These are phyloP conservation scores for Cystobasidium onofrii DNA, from an alignment of 768 basidiomycete species.

Conservation along the genomic window DNA sequence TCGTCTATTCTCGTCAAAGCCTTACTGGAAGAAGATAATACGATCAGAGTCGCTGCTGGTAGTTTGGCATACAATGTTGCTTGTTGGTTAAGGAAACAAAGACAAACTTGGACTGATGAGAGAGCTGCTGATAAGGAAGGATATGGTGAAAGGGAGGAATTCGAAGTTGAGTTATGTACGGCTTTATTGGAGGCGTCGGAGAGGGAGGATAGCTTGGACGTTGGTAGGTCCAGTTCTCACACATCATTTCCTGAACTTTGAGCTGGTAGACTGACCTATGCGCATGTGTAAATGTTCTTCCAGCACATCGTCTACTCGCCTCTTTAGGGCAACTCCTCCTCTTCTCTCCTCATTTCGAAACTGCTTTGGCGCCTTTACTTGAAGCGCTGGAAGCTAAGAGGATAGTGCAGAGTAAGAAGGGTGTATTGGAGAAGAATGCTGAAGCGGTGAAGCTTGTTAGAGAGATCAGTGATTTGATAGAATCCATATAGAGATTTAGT, in stretches of 20 bases:
- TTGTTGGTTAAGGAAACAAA: slow-evolving; percentile 55
- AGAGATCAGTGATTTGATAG: slow-evolving; percentile 11
- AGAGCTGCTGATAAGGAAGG: slow-evolving; percentile 46
- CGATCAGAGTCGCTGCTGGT: slow-evolving; percentile 69
- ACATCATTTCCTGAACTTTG: neutral
- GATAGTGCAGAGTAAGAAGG: slow-evolving; percentile 57
- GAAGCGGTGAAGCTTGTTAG: slow-evolving; percentile 42
- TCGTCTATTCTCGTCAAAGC: slow-evolving; percentile 59
- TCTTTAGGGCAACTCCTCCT: slow-evolving; percentile 68
- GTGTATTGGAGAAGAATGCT: slow-evolving; percentile 45
- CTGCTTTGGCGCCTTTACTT: slow-evolving; percentile 53
- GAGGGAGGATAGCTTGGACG: slow-evolving; percentile 68
- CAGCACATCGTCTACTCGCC: slow-evolving; percentile 74
- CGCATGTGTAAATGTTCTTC: neutral
- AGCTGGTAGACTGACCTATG: neutral
- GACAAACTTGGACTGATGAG: slow-evolving; percentile 33
- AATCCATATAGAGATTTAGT: neutral
- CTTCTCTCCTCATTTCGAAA: slow-evolving; percentile 61
- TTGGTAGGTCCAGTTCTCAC: slow-evolving; percentile 56
- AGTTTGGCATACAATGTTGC: slow-evolving; percentile 71
- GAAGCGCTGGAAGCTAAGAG: slow-evolving; percentile 61
- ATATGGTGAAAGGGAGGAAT: slow-evolving; percentile 60
- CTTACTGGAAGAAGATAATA: slow-evolving; percentile 60
- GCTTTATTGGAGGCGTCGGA: slow-evolving; percentile 72
- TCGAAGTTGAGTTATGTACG: slow-evolving; percentile 74